phyloP scores from a whole-genome alignment of 202 grass and related monocot genomes.

The Bolboschoenoplectus hybrid region DNA sequence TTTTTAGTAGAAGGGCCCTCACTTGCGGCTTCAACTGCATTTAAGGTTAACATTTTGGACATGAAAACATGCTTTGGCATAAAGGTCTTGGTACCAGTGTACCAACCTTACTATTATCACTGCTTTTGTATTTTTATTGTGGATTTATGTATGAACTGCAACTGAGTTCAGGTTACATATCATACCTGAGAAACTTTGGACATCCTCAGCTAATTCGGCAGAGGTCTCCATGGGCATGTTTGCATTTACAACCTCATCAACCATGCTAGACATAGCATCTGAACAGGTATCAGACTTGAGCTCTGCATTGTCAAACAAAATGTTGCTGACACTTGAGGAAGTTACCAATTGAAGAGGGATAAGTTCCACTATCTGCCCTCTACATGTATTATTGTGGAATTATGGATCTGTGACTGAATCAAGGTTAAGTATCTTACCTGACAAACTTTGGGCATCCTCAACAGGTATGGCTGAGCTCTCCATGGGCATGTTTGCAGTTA shows the following conservation, averaged over 20 bases:
- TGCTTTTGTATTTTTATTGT: conserved; percentile 1
- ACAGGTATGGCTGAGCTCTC: not conserved
- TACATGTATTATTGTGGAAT: conserved; percentile 44
- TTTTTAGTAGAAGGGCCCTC: conserved; percentile 19
- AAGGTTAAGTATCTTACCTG: conserved; percentile 29
- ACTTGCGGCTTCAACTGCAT: conserved; percentile 8
- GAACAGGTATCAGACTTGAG: conserved; percentile 40
- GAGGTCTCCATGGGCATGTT: not conserved
- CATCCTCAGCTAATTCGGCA: not conserved
- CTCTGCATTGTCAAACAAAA: conserved; percentile 43
- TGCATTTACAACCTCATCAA: conserved; percentile 25
- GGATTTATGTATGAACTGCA: not conserved
- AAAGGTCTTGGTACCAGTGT: not conserved
- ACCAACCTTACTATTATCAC: not conserved
- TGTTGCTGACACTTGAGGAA: conserved; percentile 19
- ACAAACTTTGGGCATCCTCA: conserved; percentile 11
- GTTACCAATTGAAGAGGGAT: conserved; percentile 43
- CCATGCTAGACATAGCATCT: conserved; percentile 28
- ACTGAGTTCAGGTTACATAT: conserved; percentile 4
- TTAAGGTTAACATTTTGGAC: conserved; percentile 20
- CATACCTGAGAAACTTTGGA: conserved; percentile 15
- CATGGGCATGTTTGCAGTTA: not conserved
- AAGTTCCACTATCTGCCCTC: conserved; percentile 69
- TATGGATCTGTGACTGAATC: not conserved
- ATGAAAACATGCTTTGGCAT: not conserved